These are phyloP conservation scores for Straminergon stramineum DNA, from an alignment of 225 moss, liverwort and hornwort species.

Conservation along the genomic window DNA sequence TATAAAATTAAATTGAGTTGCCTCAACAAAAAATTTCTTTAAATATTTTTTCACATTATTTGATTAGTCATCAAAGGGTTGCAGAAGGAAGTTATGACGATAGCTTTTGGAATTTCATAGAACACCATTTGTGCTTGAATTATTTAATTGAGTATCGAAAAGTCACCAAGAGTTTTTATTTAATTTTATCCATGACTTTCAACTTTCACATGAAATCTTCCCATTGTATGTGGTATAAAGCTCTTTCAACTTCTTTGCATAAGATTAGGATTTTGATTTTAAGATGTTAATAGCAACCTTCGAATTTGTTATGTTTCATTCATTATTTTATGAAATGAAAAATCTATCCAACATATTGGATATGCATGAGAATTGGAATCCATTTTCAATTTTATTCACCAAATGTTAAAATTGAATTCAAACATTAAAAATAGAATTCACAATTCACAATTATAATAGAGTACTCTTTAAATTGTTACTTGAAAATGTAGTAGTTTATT, in stretches of 20 bases:
- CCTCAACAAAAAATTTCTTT: too few relatives aligned
- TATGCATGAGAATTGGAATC: too few relatives aligned
- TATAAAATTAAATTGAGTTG: not conserved
- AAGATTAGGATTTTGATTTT: not conserved
- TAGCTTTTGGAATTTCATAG: not conserved
- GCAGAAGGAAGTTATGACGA: rapidly evolving
- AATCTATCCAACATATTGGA: not conserved
- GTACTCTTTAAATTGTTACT: too few relatives aligned
- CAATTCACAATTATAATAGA: not conserved
- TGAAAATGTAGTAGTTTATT: not conserved
- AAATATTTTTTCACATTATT: not conserved
- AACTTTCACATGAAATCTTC: not conserved
- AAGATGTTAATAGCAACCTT: too few relatives aligned
- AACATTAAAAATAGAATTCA: not conserved
- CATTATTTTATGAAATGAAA: too few relatives aligned
- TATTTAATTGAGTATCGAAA: not conserved
- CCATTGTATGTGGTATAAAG: not conserved
- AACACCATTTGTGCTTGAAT: rapidly evolving
- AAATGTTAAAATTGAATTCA: not conserved
- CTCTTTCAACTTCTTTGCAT: not conserved
- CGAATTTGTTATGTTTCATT: not conserved
- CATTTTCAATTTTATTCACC: not conserved
- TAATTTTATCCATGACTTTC: not conserved
- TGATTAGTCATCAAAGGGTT: too few relatives aligned
- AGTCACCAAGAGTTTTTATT: not conserved